phyloP scores from a whole-genome alignment of 345 rosid species.

The Salix arbutifolia region DNA sequence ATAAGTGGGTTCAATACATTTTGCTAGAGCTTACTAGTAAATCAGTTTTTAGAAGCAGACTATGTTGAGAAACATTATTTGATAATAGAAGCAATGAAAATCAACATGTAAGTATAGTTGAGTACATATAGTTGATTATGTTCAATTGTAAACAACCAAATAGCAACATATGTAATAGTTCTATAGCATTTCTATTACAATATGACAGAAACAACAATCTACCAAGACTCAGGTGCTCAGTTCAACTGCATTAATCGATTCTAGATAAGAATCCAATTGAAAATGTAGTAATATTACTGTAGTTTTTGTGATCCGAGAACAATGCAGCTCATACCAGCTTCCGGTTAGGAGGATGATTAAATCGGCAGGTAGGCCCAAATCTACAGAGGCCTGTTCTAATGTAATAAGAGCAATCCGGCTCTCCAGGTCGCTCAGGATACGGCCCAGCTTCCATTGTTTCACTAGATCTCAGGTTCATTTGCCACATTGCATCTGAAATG shows the following conservation, averaged over 20 bases:
- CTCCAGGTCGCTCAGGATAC: conserved; percentile 90
- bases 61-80: not conserved
- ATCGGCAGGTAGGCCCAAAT: conserved; percentile 68
- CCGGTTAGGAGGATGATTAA: conserved; percentile 78
- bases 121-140: not conserved
- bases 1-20: not conserved
- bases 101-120: not conserved
- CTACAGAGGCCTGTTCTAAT: conserved; percentile 97
- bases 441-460: conserved; percentile 69
- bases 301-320: not conserved
- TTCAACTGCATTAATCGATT: not conserved
- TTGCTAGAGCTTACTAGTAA: not conserved
- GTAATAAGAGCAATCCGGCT: conserved; percentile 93
- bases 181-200: not conserved
- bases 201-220: not conserved
- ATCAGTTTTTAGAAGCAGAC: not conserved
- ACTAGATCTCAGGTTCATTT: conserved; percentile 61
- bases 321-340: conserved; percentile 61
- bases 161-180: not conserved
- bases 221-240: not conserved
- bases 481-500: conserved; percentile 83
- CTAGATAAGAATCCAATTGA: not conserved
- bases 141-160: not conserved
- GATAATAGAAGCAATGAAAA: not conserved
- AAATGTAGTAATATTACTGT: not conserved